A percentile compares a stretch with the other conserved stretches of the same genome.
phyloP scores from a whole-genome alignment of 176 grass and related monocot genomes.

The Bromus sterilis region DNA sequence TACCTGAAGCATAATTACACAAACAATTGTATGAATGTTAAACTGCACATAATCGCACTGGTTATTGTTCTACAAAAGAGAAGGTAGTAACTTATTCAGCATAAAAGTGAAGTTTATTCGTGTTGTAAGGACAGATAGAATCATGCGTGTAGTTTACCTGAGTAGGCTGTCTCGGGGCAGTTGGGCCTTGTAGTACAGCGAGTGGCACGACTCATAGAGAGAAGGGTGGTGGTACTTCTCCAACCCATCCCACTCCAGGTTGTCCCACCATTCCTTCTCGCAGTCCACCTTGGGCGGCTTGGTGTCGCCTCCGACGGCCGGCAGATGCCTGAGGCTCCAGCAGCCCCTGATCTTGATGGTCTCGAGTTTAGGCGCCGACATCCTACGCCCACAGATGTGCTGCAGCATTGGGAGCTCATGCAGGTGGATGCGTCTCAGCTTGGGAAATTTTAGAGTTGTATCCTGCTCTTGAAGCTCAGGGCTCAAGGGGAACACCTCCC shows the following conservation, averaged over 20 bases:
- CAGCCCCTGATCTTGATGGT: not conserved
- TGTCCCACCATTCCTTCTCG: slow-evolving; percentile 18
- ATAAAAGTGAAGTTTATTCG: not conserved
- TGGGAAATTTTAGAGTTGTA: not conserved
- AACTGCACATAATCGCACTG: no score
- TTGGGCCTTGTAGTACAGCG: not conserved
- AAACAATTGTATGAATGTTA: no score
- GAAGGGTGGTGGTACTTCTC: not conserved
- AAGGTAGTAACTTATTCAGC: not conserved
- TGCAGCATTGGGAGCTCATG: slow-evolving; percentile 17
- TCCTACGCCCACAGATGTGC: not conserved
- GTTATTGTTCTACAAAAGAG: not conserved
- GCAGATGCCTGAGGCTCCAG: slow-evolving; percentile 2
- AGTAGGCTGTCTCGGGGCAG: not conserved
- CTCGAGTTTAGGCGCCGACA: not conserved
- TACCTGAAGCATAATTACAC: no score
- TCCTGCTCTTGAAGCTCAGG: no score
- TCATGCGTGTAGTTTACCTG: not conserved
- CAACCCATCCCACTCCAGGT: not conserved
- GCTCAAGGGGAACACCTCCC: no score
- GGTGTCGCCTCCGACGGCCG: rapidly evolving
- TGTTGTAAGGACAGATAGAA: not conserved
- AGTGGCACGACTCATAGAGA: not conserved
- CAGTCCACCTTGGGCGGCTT: not conserved
- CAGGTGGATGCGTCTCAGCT: not conserved